Conservation (phyloP, 176 grass and related monocot species). For the Oryza glumipatula region DNA sequence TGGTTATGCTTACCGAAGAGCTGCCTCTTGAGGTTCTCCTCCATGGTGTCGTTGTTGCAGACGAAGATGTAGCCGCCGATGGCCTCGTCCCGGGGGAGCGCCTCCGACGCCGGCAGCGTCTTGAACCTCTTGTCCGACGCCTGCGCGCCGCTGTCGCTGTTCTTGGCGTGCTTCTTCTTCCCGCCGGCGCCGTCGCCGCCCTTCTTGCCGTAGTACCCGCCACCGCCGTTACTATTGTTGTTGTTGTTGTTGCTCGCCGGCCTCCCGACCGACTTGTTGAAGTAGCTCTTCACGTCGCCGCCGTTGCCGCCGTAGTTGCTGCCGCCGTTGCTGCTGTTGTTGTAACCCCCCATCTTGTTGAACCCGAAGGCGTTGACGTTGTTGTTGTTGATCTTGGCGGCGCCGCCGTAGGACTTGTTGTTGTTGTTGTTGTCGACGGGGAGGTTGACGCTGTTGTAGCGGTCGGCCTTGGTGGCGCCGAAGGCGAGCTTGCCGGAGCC, state of each 20-base stretch:
- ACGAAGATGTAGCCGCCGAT: constrained; percentile 98
- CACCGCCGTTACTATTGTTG: background rate
- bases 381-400: constrained; percentile 26
- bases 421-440: background rate
- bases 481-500: constrained; percentile 86
- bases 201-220: constrained; percentile 43
- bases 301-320: constrained; percentile 37
- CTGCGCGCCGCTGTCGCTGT: constrained; percentile 23
- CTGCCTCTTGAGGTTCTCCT: constrained; percentile 90
- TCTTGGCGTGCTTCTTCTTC: constrained; percentile 54
- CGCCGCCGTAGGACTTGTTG: constrained; percentile 27
- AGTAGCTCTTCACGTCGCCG: constrained; percentile 82
- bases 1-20: constrained; percentile 67
- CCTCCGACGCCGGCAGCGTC: constrained; percentile 86
- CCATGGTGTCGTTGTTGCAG: constrained; percentile 99
- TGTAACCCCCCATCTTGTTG: constrained; percentile 44
- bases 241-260: constrained; percentile 52
- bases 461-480: constrained; percentile 61
- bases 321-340: background rate
- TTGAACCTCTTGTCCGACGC: constrained; percentile 92
- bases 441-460: constrained; percentile 55
- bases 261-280: constrained; percentile 82
- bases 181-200: constrained; percentile 33
- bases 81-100: constrained; percentile 75
- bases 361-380: constrained; percentile 17